Percentiles rank a stretch among this genome's conserved stretches.
Evolutionary conservation across 176 grass and related monocot genomes (phyloP).

Genomic region (Tillandsia fasciculata): DNA sequence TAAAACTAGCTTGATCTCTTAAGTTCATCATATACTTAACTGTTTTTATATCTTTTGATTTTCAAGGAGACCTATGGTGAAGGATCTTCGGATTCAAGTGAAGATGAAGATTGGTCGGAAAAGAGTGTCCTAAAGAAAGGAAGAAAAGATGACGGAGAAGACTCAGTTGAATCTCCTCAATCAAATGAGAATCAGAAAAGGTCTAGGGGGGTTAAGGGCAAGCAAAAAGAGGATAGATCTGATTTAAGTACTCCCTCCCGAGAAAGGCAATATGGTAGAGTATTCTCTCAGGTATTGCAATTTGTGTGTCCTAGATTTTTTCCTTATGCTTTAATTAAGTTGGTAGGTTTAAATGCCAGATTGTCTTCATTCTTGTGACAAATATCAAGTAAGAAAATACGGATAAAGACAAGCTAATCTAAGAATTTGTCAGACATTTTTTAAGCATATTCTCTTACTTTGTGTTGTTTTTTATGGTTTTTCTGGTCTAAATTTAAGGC

Average conservation of each 20-base stretch:
- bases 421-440: too few relatives aligned
- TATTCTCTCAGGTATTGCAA: constrained; percentile 36
- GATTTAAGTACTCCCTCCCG: constrained; percentile 10
- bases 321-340: constrained; percentile 5
- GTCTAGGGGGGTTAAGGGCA: constrained; percentile 23
- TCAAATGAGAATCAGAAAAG: constrained; percentile 3
- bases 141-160: constrained; percentile 36
- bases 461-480: too few relatives aligned
- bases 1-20: too few relatives aligned
- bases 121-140: constrained; percentile 34
- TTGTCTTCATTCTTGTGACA: too few relatives aligned
- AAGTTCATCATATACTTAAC: constrained; percentile 8
- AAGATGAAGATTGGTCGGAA: constrained; percentile 81
- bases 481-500: too few relatives aligned
- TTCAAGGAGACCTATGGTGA: constrained; percentile 68
- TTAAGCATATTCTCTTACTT: too few relatives aligned
- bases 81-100: constrained; percentile 53
- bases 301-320: neutral
- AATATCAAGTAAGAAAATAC: too few relatives aligned
- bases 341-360: neutral
- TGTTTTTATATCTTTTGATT: constrained; percentile 22
- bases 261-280: constrained; percentile 29
- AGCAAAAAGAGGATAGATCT: neutral
- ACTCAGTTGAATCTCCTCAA: constrained; percentile 21
- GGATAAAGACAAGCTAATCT: too few relatives aligned